Evolutionary conservation across 495 filamentous ascomycete species (phyloP).

Genomic region (Penicillium turbatum): DNA sequence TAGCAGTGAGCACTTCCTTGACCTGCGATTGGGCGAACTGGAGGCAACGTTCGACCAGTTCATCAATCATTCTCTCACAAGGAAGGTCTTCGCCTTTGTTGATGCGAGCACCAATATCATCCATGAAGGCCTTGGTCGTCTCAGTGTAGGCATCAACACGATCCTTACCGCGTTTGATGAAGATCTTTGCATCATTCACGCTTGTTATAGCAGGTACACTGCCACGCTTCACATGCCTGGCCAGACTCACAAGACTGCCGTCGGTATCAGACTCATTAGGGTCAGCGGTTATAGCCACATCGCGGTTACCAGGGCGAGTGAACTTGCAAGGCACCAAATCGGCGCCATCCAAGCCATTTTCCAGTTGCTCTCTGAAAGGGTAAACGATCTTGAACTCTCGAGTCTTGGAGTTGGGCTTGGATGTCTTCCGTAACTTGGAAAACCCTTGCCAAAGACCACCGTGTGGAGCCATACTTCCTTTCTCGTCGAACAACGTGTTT

Average conservation of each 20-base stretch:
- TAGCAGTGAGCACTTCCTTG: conserved; percentile 5
- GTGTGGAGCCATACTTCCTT: neutral
- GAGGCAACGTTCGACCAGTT: conserved; percentile 21
- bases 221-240: too few relatives aligned
- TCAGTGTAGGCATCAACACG: neutral
- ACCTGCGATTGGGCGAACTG: conserved; percentile 24
- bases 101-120: neutral
- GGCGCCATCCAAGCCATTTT: too few relatives aligned
- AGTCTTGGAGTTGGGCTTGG: neutral
- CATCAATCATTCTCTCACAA: neutral
- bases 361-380: neutral
- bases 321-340: neutral
- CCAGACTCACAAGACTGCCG: neutral
- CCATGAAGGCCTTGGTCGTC: conserved; percentile 4
- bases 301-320: too few relatives aligned
- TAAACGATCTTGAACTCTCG: neutral
- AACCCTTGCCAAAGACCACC: neutral
- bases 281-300: too few relatives aligned
- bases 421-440: neutral
- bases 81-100: neutral
- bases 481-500: too few relatives aligned
- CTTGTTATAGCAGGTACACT: too few relatives aligned
- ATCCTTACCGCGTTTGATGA: neutral
- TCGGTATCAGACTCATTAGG: neutral
- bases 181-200: neutral